Base-by-base conservation (phyloP, 2,329 filamentous ascomycete genomes). In the Sporothrix schenckii region DNA sequence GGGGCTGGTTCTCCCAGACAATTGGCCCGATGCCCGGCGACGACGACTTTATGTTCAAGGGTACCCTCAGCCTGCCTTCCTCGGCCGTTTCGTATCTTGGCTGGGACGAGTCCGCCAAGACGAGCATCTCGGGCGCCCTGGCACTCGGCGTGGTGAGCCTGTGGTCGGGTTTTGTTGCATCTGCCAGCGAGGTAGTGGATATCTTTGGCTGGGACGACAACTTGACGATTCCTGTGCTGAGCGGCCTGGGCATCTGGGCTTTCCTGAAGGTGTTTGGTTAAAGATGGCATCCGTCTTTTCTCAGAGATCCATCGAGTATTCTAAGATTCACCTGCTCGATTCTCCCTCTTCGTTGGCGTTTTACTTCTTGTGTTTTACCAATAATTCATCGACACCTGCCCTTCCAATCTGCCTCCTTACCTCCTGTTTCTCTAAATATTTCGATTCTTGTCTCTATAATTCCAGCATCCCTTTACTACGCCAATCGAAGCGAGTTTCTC, bases 141-240 rank as follows among this genome's bases (percentile, higher is more conserved):
- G 95, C 95, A 1, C 83, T 98, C 49, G 90, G 88, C 4, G 83
- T 92, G 71, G 89, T 98, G 87, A 92, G 93, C 77, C 74, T 97
- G 52, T 92, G 92, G 82, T 94, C 94, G 7, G 95, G 95, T n/a
- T 81, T 98, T 56, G 88, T 94, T 68, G 95, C 93, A 54, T 92
- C 93, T 70, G 89, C 89, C 58, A 97, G 93, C 77, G 95, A 99
- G 81, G 91, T 94, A 19, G 85, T 97, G 60, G 93, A 99, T 81
- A 77, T 98, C 0, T 97, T 93, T 78, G 92, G 93, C 63, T 94
- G 93, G 91, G 95, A 99, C 77, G 95, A 99, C 81, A 99, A 99
- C 80, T 83, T 99, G 76, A 98, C 94, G 66, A 99, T 99, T 79
- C 95, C 95, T 2, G 89, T 97, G 34, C 84, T 99, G 66, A 97